phyloP scores from a whole-genome alignment of 768 basidiomycete genomes.

The Fistulinella prunicolor region DNA sequence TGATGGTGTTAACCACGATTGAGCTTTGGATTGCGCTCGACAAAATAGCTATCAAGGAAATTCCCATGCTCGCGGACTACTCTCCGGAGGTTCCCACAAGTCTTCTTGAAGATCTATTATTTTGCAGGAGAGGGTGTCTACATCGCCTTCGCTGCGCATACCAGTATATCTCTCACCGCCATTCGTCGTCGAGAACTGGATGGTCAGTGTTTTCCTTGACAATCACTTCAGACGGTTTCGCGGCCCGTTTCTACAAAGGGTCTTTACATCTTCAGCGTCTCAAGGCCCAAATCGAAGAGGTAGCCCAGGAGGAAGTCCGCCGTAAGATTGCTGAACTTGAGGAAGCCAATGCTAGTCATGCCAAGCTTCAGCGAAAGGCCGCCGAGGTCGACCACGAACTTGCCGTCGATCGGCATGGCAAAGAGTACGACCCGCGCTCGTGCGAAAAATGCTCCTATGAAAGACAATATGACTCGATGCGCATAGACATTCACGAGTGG shows the following conservation, averaged over 20 bases:
- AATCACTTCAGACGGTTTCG: slow-evolving; percentile 24
- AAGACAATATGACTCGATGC: slow-evolving; percentile 21
- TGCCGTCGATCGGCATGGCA: slow-evolving; percentile 1
- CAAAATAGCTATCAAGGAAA: not conserved
- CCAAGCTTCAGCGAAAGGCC: slow-evolving; percentile 13
- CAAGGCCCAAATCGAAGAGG: slow-evolving; percentile 28
- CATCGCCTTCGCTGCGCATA: not conserved
- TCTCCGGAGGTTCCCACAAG: not conserved
- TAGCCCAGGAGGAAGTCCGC: slow-evolving; percentile 20
- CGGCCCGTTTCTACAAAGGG: slow-evolving; percentile 34
- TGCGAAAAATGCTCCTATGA: slow-evolving; percentile 34
- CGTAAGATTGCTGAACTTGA: slow-evolving; percentile 31
- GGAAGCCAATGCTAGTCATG: slow-evolving; percentile 22
- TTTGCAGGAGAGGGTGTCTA: not conserved
- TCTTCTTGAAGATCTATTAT: not conserved
- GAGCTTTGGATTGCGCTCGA: not conserved
- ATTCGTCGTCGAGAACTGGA: not conserved
- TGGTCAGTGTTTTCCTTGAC: slow-evolving; percentile 37
- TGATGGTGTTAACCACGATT: not conserved
- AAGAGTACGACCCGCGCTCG: slow-evolving; percentile 1
- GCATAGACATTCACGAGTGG: slow-evolving; percentile 44
- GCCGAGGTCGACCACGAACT: not conserved
- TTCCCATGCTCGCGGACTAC: not conserved
- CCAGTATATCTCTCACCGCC: not conserved
- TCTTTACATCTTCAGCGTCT: slow-evolving; percentile 27